Evolutionary conservation across 2,329 filamentous ascomycete genomes (phyloP), one percentile per base, ranked within the genome.

Genomic region (Calonectria multiphialidica): DNA sequence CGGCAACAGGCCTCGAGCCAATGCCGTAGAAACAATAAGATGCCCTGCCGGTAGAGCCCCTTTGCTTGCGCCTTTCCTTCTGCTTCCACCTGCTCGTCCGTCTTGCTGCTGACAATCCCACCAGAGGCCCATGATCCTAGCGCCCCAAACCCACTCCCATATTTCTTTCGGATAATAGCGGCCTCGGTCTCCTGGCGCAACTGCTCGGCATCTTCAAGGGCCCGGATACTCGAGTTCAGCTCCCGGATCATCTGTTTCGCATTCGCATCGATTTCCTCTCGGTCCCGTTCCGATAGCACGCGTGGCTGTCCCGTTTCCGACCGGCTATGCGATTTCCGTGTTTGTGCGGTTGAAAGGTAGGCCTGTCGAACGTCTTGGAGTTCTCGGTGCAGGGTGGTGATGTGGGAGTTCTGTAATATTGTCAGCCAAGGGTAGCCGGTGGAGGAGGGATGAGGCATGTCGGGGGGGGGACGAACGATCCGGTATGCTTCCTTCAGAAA

Each of bases 401-500:
- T 97, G 82, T 97, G 95, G 9, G 92, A 90, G 82, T 98, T 97
- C 95, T 98, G 80, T 21, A 50, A 10, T 70, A 53, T 23, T 49
- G 72, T 79, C 53, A 79, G 78, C 70, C 44, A 47, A 65, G 47
- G 25, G 42, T 65, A 37, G 28, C 30, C 40, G 42, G 23, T 35
- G 23, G 30, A 50, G 45, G 47, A 23, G 47, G 59, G 64, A 53
- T 75, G 73, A 75, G 77, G 28, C 28, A 30, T 30, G 40, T 49
- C 23, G 33, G 66, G 63, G 76, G 74, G 75, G 78, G 74, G 63
- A 83, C 89, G 80, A 86, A 97, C 96, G 83, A 98, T 98, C 82
- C 93, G 91, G 85, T 98, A 97, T 66, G 97, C 97, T 85, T 98
- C 96, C 81, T 96, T 95, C 40, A 98, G 87, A 82, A 98, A 99